phyloP scores from a whole-genome alignment of 805 yeast species.

The Kodamaea nitidulidarum region DNA sequence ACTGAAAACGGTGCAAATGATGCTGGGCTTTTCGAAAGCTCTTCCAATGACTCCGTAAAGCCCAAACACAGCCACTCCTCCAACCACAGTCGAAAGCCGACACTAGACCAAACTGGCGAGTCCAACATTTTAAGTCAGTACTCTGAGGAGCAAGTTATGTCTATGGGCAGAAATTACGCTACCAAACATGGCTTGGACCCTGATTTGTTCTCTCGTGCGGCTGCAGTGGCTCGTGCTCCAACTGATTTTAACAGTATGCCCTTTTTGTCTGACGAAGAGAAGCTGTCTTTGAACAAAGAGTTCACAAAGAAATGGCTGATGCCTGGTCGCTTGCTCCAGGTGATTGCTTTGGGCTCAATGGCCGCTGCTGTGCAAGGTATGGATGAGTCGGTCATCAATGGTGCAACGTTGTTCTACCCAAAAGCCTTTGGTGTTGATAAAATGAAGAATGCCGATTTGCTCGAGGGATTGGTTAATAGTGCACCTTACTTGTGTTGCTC shows the following conservation, averaged over 20 bases:
- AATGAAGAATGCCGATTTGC: slow-evolving; percentile 46
- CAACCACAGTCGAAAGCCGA: neutral
- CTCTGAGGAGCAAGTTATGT: slow-evolving; percentile 60
- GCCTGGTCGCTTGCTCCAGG: slow-evolving; percentile 47
- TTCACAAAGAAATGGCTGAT: slow-evolving; percentile 40
- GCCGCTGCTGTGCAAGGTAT: slow-evolving; percentile 73
- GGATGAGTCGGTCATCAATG: slow-evolving; percentile 70
- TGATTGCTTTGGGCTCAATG: slow-evolving; percentile 57
- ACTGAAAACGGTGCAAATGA: slow-evolving; percentile 1
- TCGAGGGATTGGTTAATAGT: slow-evolving; percentile 58
- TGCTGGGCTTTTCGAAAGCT: slow-evolving; percentile 7
- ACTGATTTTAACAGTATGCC: slow-evolving; percentile 54
- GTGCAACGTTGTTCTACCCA: slow-evolving; percentile 62
- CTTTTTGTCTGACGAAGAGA: slow-evolving; percentile 44
- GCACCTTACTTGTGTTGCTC: slow-evolving; percentile 64
- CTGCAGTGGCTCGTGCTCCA: slow-evolving; percentile 57
- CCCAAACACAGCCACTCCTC: slow-evolving; percentile 3
- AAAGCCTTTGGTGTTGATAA: slow-evolving; percentile 44
- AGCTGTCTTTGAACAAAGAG: slow-evolving; percentile 45
- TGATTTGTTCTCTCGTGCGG: slow-evolving; percentile 59
- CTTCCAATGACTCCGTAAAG: slow-evolving; percentile 3
- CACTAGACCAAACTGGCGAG: slow-evolving; percentile 1
- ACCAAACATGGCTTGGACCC: slow-evolving; percentile 49
- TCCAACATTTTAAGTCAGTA: slow-evolving; percentile 52
- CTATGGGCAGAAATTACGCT: slow-evolving; percentile 68